Percentiles rank a stretch among this genome's conserved stretches.
Evolutionary conservation across 345 rosid species (phyloP).

Genomic region (Camelina laxa): DNA sequence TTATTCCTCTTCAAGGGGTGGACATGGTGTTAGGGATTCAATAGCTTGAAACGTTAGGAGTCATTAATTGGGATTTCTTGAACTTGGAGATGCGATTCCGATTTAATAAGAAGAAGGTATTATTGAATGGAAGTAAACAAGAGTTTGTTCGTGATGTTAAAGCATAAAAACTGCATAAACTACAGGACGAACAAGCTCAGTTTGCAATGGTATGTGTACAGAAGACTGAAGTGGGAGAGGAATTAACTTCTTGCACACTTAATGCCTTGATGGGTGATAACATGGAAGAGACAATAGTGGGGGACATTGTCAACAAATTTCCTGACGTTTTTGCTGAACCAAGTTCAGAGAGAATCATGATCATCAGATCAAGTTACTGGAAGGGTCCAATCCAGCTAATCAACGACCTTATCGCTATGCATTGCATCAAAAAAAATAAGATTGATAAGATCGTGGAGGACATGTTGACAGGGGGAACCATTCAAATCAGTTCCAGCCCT

Average conservation of each 20-base stretch:
- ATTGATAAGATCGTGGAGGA: neutral
- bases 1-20: neutral
- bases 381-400: neutral
- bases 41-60: neutral
- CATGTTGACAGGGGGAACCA: fast-evolving
- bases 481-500: neutral
- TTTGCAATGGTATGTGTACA: neutral
- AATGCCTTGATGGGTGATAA: too few species aligned
- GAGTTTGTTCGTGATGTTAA: neutral
- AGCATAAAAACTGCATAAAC: too few species aligned
- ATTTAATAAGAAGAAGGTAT: neutral
- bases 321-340: neutral
- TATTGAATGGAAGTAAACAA: neutral
- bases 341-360: neutral
- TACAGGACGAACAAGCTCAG: neutral
- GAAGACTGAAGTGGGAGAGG: too few species aligned
- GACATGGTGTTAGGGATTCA: neutral
- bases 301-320: too few species aligned
- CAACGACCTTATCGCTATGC: neutral
- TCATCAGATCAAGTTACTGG: neutral
- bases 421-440: neutral
- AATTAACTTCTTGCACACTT: too few species aligned
- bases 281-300: too few species aligned
- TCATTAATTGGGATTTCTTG: neutral
- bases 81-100: neutral